These are phyloP conservation scores for Neurospora terricola DNA, from an alignment of 495 filamentous ascomycete species.

Conservation along the genomic window DNA sequence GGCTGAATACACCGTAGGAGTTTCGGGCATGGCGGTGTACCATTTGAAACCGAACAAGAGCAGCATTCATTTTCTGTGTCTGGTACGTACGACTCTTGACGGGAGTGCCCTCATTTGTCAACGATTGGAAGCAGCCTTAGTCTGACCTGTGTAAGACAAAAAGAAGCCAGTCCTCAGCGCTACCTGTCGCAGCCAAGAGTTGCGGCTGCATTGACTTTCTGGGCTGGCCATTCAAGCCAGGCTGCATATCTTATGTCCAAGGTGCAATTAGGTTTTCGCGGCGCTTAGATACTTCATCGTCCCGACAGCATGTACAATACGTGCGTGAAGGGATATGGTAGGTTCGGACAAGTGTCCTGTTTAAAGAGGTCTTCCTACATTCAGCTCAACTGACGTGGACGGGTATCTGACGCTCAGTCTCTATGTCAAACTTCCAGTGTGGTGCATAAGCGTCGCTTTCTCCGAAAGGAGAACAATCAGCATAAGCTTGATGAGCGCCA, in stretches of 20 bases:
- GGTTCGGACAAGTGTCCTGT: no score
- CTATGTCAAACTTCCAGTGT: no score
- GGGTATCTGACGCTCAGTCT: no score
- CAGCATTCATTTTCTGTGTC: no score
- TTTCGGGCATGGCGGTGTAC: not conserved
- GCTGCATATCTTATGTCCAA: not conserved
- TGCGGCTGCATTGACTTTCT: not conserved
- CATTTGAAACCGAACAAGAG: not conserved
- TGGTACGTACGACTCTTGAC: no score
- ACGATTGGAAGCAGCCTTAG: not conserved
- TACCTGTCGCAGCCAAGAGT: not conserved
- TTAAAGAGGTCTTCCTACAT: no score
- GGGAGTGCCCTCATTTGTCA: not conserved
- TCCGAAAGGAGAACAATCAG: not conserved
- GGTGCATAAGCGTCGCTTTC: not conserved
- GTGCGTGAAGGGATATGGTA: no score
- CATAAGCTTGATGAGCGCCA: not conserved
- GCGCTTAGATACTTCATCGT: no score
- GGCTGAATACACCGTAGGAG: not conserved
- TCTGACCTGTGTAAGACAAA: not conserved
- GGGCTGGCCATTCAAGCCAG: not conserved
- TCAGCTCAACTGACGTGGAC: no score
- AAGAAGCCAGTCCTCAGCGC: not conserved
- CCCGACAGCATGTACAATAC: no score
- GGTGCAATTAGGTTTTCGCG: not conserved